Percentiles rank a stretch among this genome's conserved stretches.
These are phyloP conservation scores for Euphorbia schlechtendalii DNA, from an alignment of 441 rosid species.

Conservation along the genomic window DNA sequence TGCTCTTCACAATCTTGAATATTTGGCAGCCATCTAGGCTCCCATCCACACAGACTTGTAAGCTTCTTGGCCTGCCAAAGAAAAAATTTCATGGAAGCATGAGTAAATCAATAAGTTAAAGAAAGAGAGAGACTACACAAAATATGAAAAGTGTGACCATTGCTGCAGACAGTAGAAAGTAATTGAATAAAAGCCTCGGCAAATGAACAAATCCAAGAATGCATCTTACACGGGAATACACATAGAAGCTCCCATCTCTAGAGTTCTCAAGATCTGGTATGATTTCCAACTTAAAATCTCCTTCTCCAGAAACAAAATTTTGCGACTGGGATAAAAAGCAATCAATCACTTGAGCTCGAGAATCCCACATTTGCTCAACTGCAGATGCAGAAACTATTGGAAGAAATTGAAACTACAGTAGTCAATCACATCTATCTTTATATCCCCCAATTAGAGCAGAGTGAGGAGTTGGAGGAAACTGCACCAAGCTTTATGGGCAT, in stretches of 20 bases:
- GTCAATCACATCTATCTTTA: constrained; percentile 98
- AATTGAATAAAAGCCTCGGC: constrained; percentile 2
- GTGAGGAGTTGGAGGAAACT: constrained; percentile 95
- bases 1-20: constrained; percentile 99
- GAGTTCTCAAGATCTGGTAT: constrained; percentile 47
- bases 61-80: constrained; percentile 92
- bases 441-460: constrained; percentile 96
- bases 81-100: constrained; percentile 10
- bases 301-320: constrained; percentile 41
- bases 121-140: background rate
- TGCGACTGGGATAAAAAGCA: constrained; percentile 65
- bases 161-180: background rate
- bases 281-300: constrained; percentile 53
- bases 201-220: constrained; percentile 10
- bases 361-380: constrained; percentile 70
- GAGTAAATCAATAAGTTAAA: background rate
- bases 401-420: constrained; percentile 79
- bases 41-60: constrained; percentile 99
- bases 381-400: constrained; percentile 73
- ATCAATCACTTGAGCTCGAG: constrained; percentile 62
- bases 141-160: background rate
- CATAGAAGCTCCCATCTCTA: constrained; percentile 46
- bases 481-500: constrained; percentile 95
- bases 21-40: constrained; percentile 93
- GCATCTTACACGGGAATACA: constrained; percentile 64